A percentile compares a stretch with the other conserved stretches of the same genome.
phyloP scores from a whole-genome alignment of 2,329 filamentous ascomycete genomes.

The Tolypocladium tundrense region DNA sequence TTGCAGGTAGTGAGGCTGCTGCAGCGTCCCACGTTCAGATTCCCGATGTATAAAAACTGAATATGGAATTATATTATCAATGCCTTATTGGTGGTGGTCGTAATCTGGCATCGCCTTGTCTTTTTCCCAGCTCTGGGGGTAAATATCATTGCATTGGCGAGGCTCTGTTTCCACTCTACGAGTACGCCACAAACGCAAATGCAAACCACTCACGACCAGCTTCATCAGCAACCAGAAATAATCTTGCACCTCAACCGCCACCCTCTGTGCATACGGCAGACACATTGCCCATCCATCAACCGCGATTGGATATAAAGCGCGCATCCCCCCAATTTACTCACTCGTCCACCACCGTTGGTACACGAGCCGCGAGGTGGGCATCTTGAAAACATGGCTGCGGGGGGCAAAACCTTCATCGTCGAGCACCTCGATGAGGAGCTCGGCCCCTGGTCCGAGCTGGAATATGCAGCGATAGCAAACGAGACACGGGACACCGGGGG shows the following conservation, averaged over 20 bases:
- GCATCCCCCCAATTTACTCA: too few relatives aligned
- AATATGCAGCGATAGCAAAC: slow-evolving; percentile 78
- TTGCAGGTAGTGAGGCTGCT: not conserved
- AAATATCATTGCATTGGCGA: not conserved
- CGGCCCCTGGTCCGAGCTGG: slow-evolving; percentile 85
- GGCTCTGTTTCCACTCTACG: not conserved
- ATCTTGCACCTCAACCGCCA: not conserved
- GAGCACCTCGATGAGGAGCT: slow-evolving; percentile 95
- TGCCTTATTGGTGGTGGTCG: not conserved
- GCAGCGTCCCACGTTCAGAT: not conserved
- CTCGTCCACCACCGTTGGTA: not conserved
- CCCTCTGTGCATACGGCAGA: not conserved
- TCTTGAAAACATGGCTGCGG: slow-evolving; percentile 22
- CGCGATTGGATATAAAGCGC: not conserved
- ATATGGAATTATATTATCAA: too few relatives aligned
- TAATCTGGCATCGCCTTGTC: not conserved
- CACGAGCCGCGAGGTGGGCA: not conserved
- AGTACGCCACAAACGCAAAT: not conserved
- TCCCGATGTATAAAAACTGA: too few relatives aligned
- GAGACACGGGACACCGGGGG: slow-evolving; percentile 62
- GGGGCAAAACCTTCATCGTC: slow-evolving; percentile 72
- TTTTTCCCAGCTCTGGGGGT: not conserved
- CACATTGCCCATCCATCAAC: not conserved
- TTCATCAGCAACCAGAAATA: not conserved
- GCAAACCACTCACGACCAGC: not conserved